phyloP scores from a whole-genome alignment of 345 rosid species.

The Geranium rotundifolium region DNA sequence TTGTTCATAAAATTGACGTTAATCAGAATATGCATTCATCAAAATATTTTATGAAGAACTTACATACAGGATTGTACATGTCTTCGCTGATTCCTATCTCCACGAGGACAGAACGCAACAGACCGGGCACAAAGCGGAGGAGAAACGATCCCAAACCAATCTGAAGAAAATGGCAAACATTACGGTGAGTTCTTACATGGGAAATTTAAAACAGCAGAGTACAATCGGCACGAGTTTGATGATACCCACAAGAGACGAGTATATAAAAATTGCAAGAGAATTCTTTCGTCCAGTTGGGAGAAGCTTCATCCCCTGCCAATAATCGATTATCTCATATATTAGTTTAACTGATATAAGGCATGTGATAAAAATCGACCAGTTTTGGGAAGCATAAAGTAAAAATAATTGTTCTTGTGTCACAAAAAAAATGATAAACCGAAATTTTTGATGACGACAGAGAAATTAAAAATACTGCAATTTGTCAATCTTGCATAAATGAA shows the following conservation, averaged over 20 bases:
- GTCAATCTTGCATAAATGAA: background rate
- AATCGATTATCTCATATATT: constrained; percentile 1
- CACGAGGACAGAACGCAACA: constrained; percentile 42
- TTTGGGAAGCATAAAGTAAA: background rate
- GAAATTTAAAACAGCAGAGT: background rate
- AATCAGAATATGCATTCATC: background rate
- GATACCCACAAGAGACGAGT: constrained; percentile 64
- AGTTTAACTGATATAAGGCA: background rate
- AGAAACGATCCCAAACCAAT: constrained; percentile 85
- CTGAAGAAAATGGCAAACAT: constrained; percentile 23
- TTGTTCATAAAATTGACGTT: background rate
- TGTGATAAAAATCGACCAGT: background rate
- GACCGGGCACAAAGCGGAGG: constrained; percentile 59
- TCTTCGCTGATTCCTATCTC: constrained; percentile 90
- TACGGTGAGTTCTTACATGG: constrained; percentile 1
- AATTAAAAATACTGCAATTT: background rate
- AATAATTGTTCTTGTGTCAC: background rate
- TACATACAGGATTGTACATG: constrained; percentile 98
- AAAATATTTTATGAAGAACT: constrained; percentile 23
- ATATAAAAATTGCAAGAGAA: constrained; percentile 71
- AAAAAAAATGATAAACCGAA: background rate
- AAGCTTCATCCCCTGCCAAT: constrained; percentile 83
- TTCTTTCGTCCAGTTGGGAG: constrained; percentile 74
- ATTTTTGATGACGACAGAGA: background rate
- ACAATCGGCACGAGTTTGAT: background rate